A percentile compares a stretch with the other conserved stretches of the same genome.
Evolutionary conservation across 371 early-diverging fungal genomes (phyloP).

Genomic region (Phascolomyces articulosus): DNA sequence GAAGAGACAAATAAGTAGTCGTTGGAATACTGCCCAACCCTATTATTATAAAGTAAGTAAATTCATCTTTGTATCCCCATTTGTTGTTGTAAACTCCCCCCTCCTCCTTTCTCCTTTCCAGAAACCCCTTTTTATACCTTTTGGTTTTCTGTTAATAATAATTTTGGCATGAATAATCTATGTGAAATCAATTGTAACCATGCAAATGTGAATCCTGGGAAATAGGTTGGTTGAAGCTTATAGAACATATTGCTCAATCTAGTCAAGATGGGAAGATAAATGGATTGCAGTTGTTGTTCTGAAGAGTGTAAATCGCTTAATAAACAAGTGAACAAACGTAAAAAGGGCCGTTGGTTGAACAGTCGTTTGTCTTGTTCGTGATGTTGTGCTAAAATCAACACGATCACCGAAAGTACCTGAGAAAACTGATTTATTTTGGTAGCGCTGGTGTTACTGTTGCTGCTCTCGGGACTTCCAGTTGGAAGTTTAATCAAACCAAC

Average conservation of each 20-base stretch:
- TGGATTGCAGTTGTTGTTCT: constrained; percentile 69
- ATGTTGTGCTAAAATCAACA: constrained; percentile 78
- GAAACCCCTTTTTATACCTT: constrained; percentile 31
- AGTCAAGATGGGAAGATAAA: constrained; percentile 75
- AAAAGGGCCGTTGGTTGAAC: constrained; percentile 93
- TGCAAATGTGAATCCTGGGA: constrained; percentile 96
- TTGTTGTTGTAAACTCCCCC: neutral
- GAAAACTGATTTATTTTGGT: constrained; percentile 54
- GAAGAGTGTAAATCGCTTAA: constrained; percentile 81
- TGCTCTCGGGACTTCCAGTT: constrained; percentile 16
- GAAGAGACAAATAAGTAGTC: constrained; percentile 81
- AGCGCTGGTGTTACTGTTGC: constrained; percentile 11
- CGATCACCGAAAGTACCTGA: constrained; percentile 84
- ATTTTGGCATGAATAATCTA: constrained; percentile 88
- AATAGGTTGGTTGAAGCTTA: constrained; percentile 81
- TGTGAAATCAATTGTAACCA: constrained; percentile 96
- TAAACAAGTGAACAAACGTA: constrained; percentile 85
- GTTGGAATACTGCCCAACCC: constrained; percentile 90
- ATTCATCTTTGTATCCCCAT: neutral
- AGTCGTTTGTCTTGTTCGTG: constrained; percentile 80
- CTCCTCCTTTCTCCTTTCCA: no score
- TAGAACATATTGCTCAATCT: constrained; percentile 84
- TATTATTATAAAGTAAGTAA: neutral
- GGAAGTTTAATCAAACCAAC: constrained; percentile 55
- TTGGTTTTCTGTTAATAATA: constrained; percentile 76